phyloP scores from a whole-genome alignment of 2,329 filamentous ascomycete species.

The Fusarium concolor region DNA sequence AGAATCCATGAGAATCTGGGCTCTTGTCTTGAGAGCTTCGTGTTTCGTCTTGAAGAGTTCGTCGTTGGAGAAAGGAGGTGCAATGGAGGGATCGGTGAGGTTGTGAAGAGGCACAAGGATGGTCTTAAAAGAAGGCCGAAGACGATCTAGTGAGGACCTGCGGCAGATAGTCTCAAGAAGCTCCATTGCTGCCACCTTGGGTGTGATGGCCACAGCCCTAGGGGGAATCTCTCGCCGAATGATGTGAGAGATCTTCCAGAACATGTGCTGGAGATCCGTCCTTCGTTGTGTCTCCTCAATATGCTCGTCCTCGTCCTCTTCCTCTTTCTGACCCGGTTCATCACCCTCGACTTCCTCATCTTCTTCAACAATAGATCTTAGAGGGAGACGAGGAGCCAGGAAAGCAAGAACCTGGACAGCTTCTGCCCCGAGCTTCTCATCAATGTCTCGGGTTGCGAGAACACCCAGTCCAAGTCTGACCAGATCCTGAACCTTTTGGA shows the following conservation, averaged over 20 bases:
- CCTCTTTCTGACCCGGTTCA: slow-evolving; percentile 56
- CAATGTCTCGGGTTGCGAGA: slow-evolving; percentile 72
- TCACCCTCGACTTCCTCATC: slow-evolving; percentile 54
- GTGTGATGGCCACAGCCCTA: slow-evolving; percentile 71
- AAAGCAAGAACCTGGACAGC: slow-evolving; percentile 86
- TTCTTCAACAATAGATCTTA: slow-evolving; percentile 53
- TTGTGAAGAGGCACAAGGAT: slow-evolving; percentile 76
- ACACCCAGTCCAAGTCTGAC: slow-evolving; percentile 63
- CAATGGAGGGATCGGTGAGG: slow-evolving; percentile 83
- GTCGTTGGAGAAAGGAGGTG: slow-evolving; percentile 77
- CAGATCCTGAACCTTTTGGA: slow-evolving; percentile 71
- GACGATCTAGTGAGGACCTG: slow-evolving; percentile 66
- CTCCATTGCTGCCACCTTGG: slow-evolving; percentile 80
- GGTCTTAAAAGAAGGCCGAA: slow-evolving; percentile 72
- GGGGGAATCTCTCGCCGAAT: slow-evolving; percentile 80
- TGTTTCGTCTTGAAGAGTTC: slow-evolving; percentile 75
- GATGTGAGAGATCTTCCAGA: slow-evolving; percentile 81
- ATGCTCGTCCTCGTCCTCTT: slow-evolving; percentile 59
- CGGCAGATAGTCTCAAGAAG: slow-evolving; percentile 77
- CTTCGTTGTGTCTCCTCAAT: slow-evolving; percentile 56
- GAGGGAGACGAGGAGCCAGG: slow-evolving; percentile 70
- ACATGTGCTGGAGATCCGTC: slow-evolving; percentile 74
- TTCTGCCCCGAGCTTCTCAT: slow-evolving; percentile 81
- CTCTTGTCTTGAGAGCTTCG: slow-evolving; percentile 76
- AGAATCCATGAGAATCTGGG: slow-evolving; percentile 81